These are phyloP conservation scores for Calonectria honghensis DNA, from an alignment of 2,329 filamentous ascomycete genomes.

Conservation along the genomic window DNA sequence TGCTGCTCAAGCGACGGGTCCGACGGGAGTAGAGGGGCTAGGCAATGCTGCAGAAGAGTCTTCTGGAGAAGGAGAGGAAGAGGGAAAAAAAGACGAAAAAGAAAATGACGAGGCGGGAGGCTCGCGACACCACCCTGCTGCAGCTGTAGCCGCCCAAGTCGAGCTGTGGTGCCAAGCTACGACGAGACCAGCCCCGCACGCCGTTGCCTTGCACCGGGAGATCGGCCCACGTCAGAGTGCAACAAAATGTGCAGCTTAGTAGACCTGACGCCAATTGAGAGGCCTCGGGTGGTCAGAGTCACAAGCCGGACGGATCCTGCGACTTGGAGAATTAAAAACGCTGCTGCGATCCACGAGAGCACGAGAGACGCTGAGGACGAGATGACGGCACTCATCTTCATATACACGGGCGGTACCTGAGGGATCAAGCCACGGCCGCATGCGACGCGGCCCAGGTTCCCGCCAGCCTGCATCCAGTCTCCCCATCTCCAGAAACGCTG, in stretches of 20 bases:
- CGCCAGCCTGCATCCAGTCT: slow-evolving; percentile 15
- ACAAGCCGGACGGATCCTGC: neutral
- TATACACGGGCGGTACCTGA: slow-evolving; percentile 1
- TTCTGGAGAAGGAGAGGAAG: neutral
- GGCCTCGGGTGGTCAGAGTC: slow-evolving; percentile 3
- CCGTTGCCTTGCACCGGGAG: slow-evolving; percentile 8
- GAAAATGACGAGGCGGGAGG: slow-evolving; percentile 24
- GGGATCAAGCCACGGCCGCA: slow-evolving; percentile 30
- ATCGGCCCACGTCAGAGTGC: slow-evolving; percentile 30
- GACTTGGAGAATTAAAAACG: neutral
- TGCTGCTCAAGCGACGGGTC: slow-evolving; percentile 7
- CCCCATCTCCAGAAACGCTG: slow-evolving; percentile 13
- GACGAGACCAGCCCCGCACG: slow-evolving; percentile 39
- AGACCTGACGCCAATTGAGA: slow-evolving; percentile 18
- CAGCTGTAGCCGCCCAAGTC: slow-evolving; percentile 41
- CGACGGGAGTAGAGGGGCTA: neutral
- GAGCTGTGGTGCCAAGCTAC: slow-evolving; percentile 41
- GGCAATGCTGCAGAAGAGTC: neutral
- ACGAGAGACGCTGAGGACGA: neutral
- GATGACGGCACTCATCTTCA: neutral
- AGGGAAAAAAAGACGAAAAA: slow-evolving; percentile 27
- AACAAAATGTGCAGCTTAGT: neutral
- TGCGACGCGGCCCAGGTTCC: slow-evolving; percentile 34
- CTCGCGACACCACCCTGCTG: slow-evolving; percentile 31
- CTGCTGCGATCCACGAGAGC: neutral